Evolutionary conservation across 2,329 filamentous ascomycete species (phyloP).

Genomic region (Arthrobotrys pseudoclavata): DNA sequence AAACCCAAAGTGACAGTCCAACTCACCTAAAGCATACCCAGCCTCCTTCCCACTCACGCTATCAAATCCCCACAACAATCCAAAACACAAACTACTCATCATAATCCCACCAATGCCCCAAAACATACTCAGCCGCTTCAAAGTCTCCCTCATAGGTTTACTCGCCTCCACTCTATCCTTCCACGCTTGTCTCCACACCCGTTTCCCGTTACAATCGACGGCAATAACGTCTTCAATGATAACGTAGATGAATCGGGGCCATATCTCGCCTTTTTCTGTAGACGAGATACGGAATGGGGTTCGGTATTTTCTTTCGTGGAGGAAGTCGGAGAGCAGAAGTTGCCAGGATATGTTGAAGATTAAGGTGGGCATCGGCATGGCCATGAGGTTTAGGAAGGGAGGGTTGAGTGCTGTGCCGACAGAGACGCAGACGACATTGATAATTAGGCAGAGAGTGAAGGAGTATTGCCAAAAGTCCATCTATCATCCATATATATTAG

Average conservation of each 20-base stretch:
- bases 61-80: constrained; percentile 55
- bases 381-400: constrained; percentile 54
- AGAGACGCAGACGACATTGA: constrained; percentile 57
- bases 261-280: constrained; percentile 51
- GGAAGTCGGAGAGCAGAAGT: constrained; percentile 54
- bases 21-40: constrained; percentile 54
- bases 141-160: constrained; percentile 53
- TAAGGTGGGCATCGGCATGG: constrained; percentile 58
- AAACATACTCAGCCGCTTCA: constrained; percentile 48
- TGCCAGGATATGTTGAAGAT: constrained; percentile 58
- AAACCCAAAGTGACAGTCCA: neutral
- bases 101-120: constrained; percentile 52
- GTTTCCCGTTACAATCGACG: constrained; percentile 58
- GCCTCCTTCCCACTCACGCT: constrained; percentile 54
- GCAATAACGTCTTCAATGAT: constrained; percentile 60
- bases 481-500: constrained; percentile 22
- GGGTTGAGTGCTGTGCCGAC: constrained; percentile 52
- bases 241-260: constrained; percentile 53
- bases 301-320: constrained; percentile 50
- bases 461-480: constrained; percentile 59
- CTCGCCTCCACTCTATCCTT: constrained; percentile 48
- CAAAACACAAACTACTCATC: constrained; percentile 51
- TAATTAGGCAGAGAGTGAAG: constrained; percentile 42
- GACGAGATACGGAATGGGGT: constrained; percentile 57
- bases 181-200: constrained; percentile 54